These are phyloP conservation scores for Barbarea vulgaris DNA, from an alignment of 345 rosid species.

Conservation along the genomic window DNA sequence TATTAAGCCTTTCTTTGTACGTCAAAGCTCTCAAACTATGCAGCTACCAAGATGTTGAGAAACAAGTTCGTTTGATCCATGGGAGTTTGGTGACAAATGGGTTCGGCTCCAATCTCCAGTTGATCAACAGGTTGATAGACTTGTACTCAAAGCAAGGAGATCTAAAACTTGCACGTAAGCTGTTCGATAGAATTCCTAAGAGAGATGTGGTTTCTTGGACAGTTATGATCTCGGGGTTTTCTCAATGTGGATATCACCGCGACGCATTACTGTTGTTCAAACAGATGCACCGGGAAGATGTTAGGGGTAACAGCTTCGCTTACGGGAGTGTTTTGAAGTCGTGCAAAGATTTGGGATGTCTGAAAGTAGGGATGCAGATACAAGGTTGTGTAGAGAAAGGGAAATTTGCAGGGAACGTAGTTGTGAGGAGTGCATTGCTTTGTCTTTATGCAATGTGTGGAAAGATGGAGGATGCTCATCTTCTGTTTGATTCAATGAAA, in stretches of 20 bases:
- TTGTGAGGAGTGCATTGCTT: conserved; percentile 63
- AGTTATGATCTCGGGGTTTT: conserved; percentile 59
- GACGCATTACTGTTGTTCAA: conserved; percentile 47
- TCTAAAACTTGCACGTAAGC: conserved; percentile 44
- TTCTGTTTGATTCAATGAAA: conserved; percentile 53
- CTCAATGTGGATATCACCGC: conserved; percentile 36
- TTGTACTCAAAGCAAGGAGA: conserved; percentile 44
- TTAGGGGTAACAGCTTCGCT: conserved; percentile 53
- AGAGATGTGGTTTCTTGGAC: conserved; percentile 73
- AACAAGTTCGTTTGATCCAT: conserved; percentile 45
- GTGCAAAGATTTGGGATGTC: conserved; percentile 44
- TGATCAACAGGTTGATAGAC: conserved; percentile 49
- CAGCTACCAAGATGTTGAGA: conserved; percentile 28
- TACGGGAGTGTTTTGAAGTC: conserved; percentile 61
- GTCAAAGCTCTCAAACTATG: conserved; percentile 48
- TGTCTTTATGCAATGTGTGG: conserved; percentile 66
- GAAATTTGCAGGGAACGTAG: conserved; percentile 50
- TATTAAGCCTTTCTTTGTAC: conserved; percentile 24
- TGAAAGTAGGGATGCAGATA: conserved; percentile 59
- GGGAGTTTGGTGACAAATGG: conserved; percentile 52
- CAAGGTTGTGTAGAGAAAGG: conserved; percentile 60
- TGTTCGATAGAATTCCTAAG: conserved; percentile 64
- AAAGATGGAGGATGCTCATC: conserved; percentile 46
- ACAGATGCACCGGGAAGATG: conserved; percentile 47
- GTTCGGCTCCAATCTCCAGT: conserved; percentile 39